Percentiles rank a stretch among this genome's conserved stretches.
phyloP scores from a whole-genome alignment of 2,329 filamentous ascomycete genomes.

The Tolypocladium inflatum region DNA sequence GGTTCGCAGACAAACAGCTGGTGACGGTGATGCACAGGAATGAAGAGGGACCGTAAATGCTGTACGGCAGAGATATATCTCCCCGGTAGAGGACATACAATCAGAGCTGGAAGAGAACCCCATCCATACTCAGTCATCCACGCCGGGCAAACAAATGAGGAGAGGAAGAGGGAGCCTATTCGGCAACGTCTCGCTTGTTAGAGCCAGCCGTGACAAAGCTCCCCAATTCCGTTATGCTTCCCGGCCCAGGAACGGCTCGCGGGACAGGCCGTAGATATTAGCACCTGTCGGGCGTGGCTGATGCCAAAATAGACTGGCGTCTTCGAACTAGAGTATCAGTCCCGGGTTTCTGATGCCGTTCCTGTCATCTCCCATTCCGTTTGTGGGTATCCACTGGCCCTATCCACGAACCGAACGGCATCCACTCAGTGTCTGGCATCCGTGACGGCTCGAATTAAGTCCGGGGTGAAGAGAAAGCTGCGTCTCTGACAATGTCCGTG shows the following conservation, averaged over 20 bases:
- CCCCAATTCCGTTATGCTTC: neutral
- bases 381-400: neutral
- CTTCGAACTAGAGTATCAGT: neutral
- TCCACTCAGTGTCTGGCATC: neutral
- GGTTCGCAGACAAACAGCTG: neutral
- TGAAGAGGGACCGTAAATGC: neutral
- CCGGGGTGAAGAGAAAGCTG: neutral
- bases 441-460: neutral
- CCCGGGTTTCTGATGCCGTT: neutral
- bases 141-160: constrained; percentile 1
- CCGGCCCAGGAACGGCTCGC: neutral
- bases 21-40: neutral
- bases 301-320: neutral
- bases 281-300: neutral
- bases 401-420: neutral
- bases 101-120: neutral
- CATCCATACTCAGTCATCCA: neutral
- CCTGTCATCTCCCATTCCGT: constrained; percentile 1
- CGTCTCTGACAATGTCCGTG: neutral
- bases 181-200: neutral
- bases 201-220: neutral
- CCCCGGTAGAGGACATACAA: neutral
- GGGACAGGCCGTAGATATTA: neutral
- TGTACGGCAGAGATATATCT: neutral
- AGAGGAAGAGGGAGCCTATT: neutral